A percentile compares a stretch with the other conserved stretches of the same genome.
Conservation (phyloP, 768 basidiomycete species). For the Imleria badia region DNA sequence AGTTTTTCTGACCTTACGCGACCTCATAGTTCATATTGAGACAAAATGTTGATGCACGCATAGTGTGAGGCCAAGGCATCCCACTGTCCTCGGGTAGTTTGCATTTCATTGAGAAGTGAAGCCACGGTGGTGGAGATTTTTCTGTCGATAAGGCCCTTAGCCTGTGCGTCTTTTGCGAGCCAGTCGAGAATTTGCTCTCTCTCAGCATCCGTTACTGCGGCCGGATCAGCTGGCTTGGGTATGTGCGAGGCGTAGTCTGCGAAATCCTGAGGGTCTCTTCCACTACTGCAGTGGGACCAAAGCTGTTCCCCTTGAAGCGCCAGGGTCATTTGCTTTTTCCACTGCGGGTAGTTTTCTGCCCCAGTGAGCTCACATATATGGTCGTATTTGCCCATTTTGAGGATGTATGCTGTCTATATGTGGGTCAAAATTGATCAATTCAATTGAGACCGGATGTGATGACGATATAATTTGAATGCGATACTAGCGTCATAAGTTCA, state of each 20-base stretch:
- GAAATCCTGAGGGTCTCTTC: neutral
- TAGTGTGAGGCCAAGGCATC: fast-evolving
- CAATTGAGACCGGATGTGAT: too few relatives aligned
- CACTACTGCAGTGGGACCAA: slow-evolving; percentile 1
- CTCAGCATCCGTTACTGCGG: neutral
- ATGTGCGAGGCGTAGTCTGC: neutral
- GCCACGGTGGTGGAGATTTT: neutral
- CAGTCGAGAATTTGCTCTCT: neutral
- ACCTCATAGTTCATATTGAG: neutral
- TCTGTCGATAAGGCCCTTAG: neutral
- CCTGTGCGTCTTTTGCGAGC: neutral
- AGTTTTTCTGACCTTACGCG: neutral
- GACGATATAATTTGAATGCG: too few relatives aligned
- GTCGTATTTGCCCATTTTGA: slow-evolving; percentile 6
- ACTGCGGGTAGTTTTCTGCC: neutral
- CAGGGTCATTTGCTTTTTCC: neutral
- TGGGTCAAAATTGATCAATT: too few relatives aligned
- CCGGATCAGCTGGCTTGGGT: neutral
- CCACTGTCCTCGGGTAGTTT: neutral
- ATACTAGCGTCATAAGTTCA: too few relatives aligned
- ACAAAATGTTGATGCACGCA: fast-evolving
- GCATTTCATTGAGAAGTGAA: fast-evolving
- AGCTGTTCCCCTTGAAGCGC: neutral
- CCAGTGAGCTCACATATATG: slow-evolving; percentile 10
- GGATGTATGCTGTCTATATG: too few relatives aligned